Evolutionary conservation across 257 asterid genomes (phyloP).

Genomic region (Solanum appendiculatum): DNA sequence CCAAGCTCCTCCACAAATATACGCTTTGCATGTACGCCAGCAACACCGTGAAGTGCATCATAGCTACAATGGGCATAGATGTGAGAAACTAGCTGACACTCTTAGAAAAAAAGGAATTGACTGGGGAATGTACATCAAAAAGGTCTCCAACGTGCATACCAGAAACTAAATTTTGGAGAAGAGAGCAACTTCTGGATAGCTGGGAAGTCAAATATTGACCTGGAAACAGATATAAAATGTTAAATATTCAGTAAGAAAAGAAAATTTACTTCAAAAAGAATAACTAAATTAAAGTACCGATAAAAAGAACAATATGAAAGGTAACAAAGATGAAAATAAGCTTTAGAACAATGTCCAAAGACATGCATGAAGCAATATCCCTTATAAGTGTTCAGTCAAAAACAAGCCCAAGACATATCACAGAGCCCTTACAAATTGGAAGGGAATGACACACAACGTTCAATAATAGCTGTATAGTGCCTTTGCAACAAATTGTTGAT

Average conservation of each 20-base stretch:
- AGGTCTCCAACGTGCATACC: conserved; percentile 36
- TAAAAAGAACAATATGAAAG: neutral
- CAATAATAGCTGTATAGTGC: neutral
- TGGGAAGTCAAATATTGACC: conserved; percentile 89
- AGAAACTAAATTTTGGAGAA: conserved; percentile 77
- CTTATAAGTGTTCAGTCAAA: neutral
- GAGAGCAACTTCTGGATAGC: conserved; percentile 70
- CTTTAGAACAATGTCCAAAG: neutral
- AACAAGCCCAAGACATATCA: neutral
- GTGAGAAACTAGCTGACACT: neutral
- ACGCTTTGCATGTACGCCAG: conserved; percentile 88
- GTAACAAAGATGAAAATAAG: neutral
- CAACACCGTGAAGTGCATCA: conserved; percentile 98
- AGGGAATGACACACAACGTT: neutral
- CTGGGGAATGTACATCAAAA: neutral
- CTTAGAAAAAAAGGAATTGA: neutral
- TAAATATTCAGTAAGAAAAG: conserved; percentile 3
- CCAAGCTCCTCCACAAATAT: conserved; percentile 94
- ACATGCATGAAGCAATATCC: neutral
- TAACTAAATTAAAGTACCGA: neutral
- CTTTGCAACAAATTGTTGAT: neutral
- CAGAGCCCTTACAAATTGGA: neutral
- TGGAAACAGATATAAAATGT: conserved; percentile 20
- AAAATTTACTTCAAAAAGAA: neutral
- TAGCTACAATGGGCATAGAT: conserved; percentile 32